Conservation (phyloP, 768 basidiomycete species). For the Leccinum obscurum region DNA sequence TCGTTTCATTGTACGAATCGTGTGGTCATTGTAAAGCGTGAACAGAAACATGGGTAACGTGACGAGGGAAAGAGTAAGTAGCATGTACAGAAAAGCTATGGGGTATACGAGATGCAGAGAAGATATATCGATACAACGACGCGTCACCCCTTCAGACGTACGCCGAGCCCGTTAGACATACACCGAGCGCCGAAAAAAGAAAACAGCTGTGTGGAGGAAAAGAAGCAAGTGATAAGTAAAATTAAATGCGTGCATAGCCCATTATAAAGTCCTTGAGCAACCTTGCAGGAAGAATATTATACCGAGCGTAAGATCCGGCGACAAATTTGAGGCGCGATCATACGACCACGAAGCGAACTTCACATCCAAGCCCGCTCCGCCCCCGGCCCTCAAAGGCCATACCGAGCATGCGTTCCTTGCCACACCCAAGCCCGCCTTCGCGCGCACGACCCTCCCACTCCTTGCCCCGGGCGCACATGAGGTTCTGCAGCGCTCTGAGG, state of each 20-base stretch:
- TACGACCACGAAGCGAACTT: slow-evolving; percentile 37
- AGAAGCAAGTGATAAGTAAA: slow-evolving; percentile 22
- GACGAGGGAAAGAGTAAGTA: background rate
- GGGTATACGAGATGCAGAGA: slow-evolving; percentile 23
- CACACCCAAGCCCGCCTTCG: slow-evolving; percentile 53
- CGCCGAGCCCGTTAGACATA: slow-evolving; percentile 7
- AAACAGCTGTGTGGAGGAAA: background rate
- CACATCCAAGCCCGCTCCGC: slow-evolving; percentile 47
- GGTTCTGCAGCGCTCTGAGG: slow-evolving; percentile 60
- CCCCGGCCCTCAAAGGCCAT: slow-evolving; percentile 65
- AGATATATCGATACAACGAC: slow-evolving; percentile 26
- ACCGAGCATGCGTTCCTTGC: slow-evolving; percentile 57
- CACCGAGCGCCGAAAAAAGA: background rate
- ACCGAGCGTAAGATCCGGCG: background rate
- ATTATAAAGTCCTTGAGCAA: slow-evolving; percentile 29
- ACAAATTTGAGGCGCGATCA: slow-evolving; percentile 12
- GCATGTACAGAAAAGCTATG: slow-evolving; percentile 4
- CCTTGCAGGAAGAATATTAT: slow-evolving; percentile 9
- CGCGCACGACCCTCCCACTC: slow-evolving; percentile 49
- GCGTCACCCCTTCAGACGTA: slow-evolving; percentile 9
- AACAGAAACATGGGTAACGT: slow-evolving; percentile 1
- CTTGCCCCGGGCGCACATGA: slow-evolving; percentile 44
- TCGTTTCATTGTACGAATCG: slow-evolving; percentile 10
- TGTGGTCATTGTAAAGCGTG: background rate
- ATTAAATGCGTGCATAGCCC: slow-evolving; percentile 35